Evolutionary conservation across 305 asterid genomes (phyloP).

Genomic region (Solanum hybrid): DNA sequence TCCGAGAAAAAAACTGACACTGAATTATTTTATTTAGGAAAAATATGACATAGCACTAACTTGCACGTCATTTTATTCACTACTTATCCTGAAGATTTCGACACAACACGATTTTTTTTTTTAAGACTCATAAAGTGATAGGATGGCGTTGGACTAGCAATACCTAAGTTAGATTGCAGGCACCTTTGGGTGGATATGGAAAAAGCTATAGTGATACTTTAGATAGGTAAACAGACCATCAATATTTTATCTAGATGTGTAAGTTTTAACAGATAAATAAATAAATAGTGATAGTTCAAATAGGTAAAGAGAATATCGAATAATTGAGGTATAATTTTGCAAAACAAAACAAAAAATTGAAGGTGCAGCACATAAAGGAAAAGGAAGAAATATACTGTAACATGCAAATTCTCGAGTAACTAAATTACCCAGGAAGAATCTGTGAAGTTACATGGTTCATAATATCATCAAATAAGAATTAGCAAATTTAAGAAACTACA

Average conservation of each 20-base stretch:
- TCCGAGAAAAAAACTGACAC: neutral
- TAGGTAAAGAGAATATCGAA: neutral
- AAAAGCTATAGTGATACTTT: neutral
- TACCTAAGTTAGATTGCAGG: neutral
- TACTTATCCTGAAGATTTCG: neutral
- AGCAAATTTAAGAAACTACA: neutral
- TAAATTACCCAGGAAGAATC: neutral
- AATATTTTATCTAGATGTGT: neutral
- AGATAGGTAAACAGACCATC: neutral
- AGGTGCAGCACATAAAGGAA: neutral
- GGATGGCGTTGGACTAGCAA: neutral
- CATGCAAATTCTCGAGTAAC: neutral
- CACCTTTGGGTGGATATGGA: neutral
- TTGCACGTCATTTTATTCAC: neutral
- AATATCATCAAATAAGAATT: neutral
- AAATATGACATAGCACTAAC: neutral
- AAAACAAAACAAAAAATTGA: neutral
- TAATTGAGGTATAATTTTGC: neutral
- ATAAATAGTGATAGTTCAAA: neutral
- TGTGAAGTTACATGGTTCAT: neutral
- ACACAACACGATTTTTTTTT: too few species aligned
- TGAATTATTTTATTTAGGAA: neutral
- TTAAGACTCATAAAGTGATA: neutral
- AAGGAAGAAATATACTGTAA: neutral
- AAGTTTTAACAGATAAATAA: neutral